These are phyloP conservation scores for Ustilago esculenta DNA, from an alignment of 1,284 basidiomycete genomes.

Conservation along the genomic window DNA sequence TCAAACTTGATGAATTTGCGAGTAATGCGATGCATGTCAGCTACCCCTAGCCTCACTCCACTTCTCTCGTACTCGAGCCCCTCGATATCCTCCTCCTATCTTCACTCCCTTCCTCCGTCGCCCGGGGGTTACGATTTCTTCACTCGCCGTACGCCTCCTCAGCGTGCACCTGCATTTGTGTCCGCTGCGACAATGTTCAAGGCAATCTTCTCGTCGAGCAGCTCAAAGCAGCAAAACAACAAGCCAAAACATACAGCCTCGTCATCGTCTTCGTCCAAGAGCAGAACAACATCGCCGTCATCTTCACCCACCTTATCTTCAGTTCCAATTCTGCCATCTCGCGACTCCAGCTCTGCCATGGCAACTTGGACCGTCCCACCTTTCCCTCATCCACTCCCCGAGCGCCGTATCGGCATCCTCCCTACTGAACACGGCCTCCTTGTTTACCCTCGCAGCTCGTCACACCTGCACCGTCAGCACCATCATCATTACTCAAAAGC, in stretches of 20 bases:
- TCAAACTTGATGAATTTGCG: not conserved
- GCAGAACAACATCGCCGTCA: slow-evolving; percentile 6
- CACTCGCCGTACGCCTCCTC: not conserved
- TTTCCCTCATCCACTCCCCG: slow-evolving; percentile 49
- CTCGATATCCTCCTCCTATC: slow-evolving; percentile 13
- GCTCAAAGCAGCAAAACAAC: slow-evolving; percentile 13
- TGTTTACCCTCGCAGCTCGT: slow-evolving; percentile 38
- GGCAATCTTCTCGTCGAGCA: slow-evolving; percentile 32
- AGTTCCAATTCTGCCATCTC: slow-evolving; percentile 10
- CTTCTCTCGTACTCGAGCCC: slow-evolving; percentile 7
- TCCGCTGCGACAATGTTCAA: slow-evolving; percentile 24
- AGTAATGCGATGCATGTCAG: slow-evolving; percentile 9
- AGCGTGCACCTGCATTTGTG: not conserved
- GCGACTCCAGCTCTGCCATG: slow-evolving; percentile 27
- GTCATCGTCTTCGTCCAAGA: slow-evolving; percentile 11
- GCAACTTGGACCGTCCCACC: slow-evolving; percentile 47
- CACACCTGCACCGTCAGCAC: not conserved
- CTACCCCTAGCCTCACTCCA: slow-evolving; percentile 4
- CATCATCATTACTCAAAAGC: slow-evolving; percentile 8
- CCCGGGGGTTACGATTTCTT: not conserved
- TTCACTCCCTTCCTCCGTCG: not conserved
- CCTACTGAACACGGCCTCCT: slow-evolving; percentile 39
- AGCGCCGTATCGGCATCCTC: slow-evolving; percentile 41
- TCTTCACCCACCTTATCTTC: slow-evolving; percentile 18
- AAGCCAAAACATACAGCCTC: not conserved